Base-by-base conservation (phyloP, 2,329 filamentous ascomycete genomes). In the Apiospora koreana region DNA sequence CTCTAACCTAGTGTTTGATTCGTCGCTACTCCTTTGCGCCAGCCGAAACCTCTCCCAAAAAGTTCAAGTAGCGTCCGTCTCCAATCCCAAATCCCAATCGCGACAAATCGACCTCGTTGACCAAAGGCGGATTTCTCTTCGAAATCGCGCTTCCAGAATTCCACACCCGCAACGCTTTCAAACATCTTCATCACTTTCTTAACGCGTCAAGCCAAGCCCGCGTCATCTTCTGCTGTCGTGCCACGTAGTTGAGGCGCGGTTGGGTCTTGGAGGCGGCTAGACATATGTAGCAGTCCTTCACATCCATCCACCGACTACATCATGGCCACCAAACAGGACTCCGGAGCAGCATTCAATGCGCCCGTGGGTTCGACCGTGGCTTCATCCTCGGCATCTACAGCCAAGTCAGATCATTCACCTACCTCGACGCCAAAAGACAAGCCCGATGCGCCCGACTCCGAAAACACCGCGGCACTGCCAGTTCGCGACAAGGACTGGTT, bases 401-500 rank as follows among this genome's bases (percentile, higher is more conserved):
- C 66, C 43, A 79, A 77, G 70, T 74, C 75, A 46, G 78, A 78
- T 43, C 74, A 74, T 68, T 78, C 78, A 21, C 76, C 78, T 31
- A 74, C 75, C 10, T 78, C 78, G n/a, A 77, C 77, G 1, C 78
- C 78, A 16, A 77, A 71, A 72, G 77, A 75, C 74, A 80, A 70
- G 58, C 70, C 74, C 73, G 74, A 79, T 75, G 74, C 77, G 79
- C 75, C 77, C 12, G 74, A 80, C 43, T 72, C 79, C 50, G 80
- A 77, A 68, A 67, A 76, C 21, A 73, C 71, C 62, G 71, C 75
- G 66, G 35, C 31, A 28, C 75, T 74, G 38, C 73, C 74, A 10
- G 80, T 85, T 28, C 87, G 88, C 76, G 87, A 88, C 76, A 88
- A 87, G 78, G 87, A 88, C 69, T 83, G 85, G 8, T 87, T 88